Conservation (phyloP, 2,329 filamentous ascomycete genomes). For the Cryphonectria carpinicola region DNA sequence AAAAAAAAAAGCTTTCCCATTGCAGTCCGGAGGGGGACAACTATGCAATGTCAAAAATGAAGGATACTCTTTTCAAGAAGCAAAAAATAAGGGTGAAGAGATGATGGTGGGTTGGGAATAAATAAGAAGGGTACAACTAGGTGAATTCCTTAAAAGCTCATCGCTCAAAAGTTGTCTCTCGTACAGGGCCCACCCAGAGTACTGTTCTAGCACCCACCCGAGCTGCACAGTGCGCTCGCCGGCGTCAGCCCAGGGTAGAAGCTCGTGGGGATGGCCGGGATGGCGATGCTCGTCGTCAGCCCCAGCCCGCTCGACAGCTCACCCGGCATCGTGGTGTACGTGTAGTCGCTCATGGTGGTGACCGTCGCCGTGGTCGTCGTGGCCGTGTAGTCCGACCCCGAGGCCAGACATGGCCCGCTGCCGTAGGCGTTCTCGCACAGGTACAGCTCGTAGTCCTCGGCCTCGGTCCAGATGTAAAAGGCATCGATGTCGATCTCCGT, state of each 20-base stretch:
- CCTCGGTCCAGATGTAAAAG: constrained; percentile 57
- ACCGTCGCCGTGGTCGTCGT: constrained; percentile 30
- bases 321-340: constrained; percentile 24
- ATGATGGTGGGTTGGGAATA: neutral
- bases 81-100: neutral
- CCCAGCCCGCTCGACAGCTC: constrained; percentile 23
- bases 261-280: constrained; percentile 24
- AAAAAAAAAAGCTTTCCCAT: neutral
- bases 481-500: constrained; percentile 53
- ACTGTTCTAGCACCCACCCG: constrained; percentile 1
- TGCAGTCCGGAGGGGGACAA: neutral
- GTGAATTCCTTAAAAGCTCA: too few relatives aligned
- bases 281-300: constrained; percentile 21
- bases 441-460: constrained; percentile 38
- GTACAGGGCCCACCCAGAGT: too few relatives aligned
- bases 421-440: constrained; percentile 32
- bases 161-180: too few relatives aligned
- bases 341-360: constrained; percentile 14
- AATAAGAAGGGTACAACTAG: too few relatives aligned
- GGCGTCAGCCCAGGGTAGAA: constrained; percentile 27
- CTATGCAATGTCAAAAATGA: neutral
- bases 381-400: constrained; percentile 8
- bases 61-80: neutral
- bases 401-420: constrained; percentile 29
- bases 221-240: constrained; percentile 14